phyloP scores from a whole-genome alignment of 352 stramenopile species.

The Pythium rishiriense region DNA sequence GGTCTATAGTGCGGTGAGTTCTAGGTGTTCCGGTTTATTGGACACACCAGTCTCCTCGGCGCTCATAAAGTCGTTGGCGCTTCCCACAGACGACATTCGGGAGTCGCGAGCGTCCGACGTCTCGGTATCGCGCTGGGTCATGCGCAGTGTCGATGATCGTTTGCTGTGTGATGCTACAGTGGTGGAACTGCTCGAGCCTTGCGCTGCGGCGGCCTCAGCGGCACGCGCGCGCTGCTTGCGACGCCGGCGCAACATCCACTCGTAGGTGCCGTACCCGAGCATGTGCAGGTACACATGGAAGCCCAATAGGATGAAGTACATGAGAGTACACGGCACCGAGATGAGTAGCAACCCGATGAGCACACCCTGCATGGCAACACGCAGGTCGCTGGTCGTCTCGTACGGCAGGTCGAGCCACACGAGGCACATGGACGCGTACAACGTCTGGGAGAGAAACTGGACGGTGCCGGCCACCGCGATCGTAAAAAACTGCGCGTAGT shows the following conservation, averaged over 20 bases:
- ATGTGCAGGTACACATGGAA: slow-evolving; percentile 83
- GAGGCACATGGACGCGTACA: slow-evolving; percentile 50
- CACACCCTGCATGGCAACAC: slow-evolving; percentile 43
- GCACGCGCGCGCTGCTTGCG: slow-evolving; percentile 47
- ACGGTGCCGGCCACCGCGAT: slow-evolving; percentile 66
- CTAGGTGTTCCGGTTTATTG: slow-evolving; percentile 2
- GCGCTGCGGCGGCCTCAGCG: slow-evolving; percentile 55
- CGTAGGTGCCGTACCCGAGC: slow-evolving; percentile 84
- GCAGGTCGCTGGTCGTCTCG: slow-evolving; percentile 23
- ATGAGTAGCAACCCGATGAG: slow-evolving; percentile 55
- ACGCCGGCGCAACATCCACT: slow-evolving; percentile 84
- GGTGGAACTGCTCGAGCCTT: slow-evolving; percentile 21
- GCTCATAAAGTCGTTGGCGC: slow-evolving; percentile 39
- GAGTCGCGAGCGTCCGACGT: slow-evolving; percentile 18
- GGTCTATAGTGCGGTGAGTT: slow-evolving; percentile 31
- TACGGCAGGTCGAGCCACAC: slow-evolving; percentile 58
- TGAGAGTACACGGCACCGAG: slow-evolving; percentile 78
- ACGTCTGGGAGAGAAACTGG: slow-evolving; percentile 67
- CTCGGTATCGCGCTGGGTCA: slow-evolving; percentile 24
- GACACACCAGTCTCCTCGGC: slow-evolving; percentile 12
- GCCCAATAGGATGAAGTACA: slow-evolving; percentile 83
- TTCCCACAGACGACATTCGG: slow-evolving; percentile 38
- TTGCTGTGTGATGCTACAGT: slow-evolving; percentile 19
- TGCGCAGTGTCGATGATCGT: slow-evolving; percentile 15
- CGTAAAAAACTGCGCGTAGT: slow-evolving; percentile 89